Base-by-base conservation (phyloP, 139 green algal genomes). In the Eudorina sp. region DNA sequence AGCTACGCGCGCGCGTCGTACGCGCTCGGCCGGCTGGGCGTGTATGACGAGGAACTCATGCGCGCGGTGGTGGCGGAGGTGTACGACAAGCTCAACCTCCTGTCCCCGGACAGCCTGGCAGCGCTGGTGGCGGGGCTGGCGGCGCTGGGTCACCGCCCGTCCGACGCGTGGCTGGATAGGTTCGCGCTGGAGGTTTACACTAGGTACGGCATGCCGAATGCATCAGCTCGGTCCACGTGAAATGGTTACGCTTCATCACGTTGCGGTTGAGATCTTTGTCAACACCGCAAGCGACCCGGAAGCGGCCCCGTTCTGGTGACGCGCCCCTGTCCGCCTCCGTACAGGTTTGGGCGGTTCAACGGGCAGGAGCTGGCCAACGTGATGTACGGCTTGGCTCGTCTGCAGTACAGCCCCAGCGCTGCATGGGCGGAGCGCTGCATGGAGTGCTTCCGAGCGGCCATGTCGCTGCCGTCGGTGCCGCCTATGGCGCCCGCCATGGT, bases 171-270 rank as follows among this genome's bases (percentile, higher is more conserved):
- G 82, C 36, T 80, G 66, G 46, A 81, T n/a, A 53, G 46, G 21
- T 80, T 81, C 66, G 31, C 27, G 9, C 36, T 88, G 16, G 82
- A 88, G 41, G 64, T 55, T 23, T 88, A 88, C 66, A 69, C 66
- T 3, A 53, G 66, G 82, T 88, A 53, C 14, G 77, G 53, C 18
- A 25, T n/a, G n/a, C n/a, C n/a, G n/a, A n/a, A n/a, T n/a, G n/a
- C n/a, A n/a, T n/a, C n/a, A n/a, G n/a, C n/a, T n/a, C n/a, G n/a
- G n/a, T n/a, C n/a, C n/a, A n/a, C n/a, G n/a, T n/a, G n/a, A n/a
- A n/a, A n/a, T n/a, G n/a, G n/a, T n/a, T n/a, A n/a, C n/a, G n/a
- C n/a, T n/a, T n/a, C n/a, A n/a, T n/a, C n/a, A n/a, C n/a, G n/a
- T n/a, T n/a, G n/a, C n/a, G n/a, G n/a, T n/a, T n/a, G n/a, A n/a